Percentiles rank a stretch among this genome's conserved stretches.
Conservation (phyloP, 768 basidiomycete genomes). For the Kwoniella botswanensis region DNA sequence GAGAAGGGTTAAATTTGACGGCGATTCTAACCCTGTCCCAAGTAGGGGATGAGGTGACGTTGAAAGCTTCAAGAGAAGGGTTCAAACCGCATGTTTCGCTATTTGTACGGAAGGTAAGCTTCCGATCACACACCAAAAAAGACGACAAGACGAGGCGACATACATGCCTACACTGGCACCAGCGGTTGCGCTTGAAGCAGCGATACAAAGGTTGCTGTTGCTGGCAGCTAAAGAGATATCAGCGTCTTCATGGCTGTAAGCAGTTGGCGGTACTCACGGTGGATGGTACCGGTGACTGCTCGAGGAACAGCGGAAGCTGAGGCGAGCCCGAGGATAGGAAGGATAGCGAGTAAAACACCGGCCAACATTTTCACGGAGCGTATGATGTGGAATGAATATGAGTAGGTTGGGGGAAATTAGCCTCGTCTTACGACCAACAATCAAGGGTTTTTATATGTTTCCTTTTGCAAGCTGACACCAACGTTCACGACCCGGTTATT, state of each 20-base stretch:
- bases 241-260: background rate
- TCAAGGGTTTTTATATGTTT: background rate
- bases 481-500: background rate
- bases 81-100: background rate
- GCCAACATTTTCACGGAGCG: conserved; percentile 2
- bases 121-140: no score
- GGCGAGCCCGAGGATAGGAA: conserved; percentile 2
- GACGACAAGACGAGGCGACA: background rate
- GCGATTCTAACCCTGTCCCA: background rate
- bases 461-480: background rate
- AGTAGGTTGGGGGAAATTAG: no score
- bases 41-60: background rate
- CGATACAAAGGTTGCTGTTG: conserved; percentile 2
- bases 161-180: conserved; percentile 12
- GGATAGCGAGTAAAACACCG: background rate
- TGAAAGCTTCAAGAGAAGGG: background rate
- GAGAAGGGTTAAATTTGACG: background rate
- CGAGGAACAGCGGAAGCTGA: conserved; percentile 15
- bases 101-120: no score
- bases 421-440: background rate
- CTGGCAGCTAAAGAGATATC: background rate
- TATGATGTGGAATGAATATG: background rate
- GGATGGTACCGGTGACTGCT: conserved; percentile 1
- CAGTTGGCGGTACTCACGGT: background rate
- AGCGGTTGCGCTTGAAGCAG: background rate